These are phyloP conservation scores for Botrytis squamosa DNA, from an alignment of 2,329 filamentous ascomycete genomes.

Conservation along the genomic window DNA sequence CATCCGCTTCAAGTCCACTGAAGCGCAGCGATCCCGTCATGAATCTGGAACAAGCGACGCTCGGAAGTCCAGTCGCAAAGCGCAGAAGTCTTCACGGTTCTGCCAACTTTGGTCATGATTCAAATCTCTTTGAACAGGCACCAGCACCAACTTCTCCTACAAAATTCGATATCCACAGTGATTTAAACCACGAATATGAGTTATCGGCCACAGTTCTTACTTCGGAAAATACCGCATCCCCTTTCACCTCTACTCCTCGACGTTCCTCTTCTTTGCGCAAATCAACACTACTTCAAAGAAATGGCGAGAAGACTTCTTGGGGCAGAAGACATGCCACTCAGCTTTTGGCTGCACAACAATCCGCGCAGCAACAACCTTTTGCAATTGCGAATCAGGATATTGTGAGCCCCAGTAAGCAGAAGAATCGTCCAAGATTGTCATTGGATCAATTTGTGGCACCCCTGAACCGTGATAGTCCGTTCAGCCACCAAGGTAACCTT, in stretches of 20 bases:
- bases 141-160: conserved; percentile 44
- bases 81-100: conserved; percentile 81
- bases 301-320: conserved; percentile 65
- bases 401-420: conserved; percentile 56
- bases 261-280: conserved; percentile 76
- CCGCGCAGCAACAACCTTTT: conserved; percentile 30
- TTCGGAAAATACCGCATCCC: conserved; percentile 35
- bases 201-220: conserved; percentile 43
- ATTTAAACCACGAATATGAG: conserved; percentile 53
- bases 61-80: conserved; percentile 87
- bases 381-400: conserved; percentile 45
- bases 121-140: conserved; percentile 73
- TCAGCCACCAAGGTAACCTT: conserved; percentile 54
- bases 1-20: conserved; percentile 73
- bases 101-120: conserved; percentile 58
- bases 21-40: conserved; percentile 90
- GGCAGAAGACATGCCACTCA: conserved; percentile 58
- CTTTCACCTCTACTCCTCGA: conserved; percentile 56
- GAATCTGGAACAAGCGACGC: conserved; percentile 75
- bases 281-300: conserved; percentile 84
- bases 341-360: conserved; percentile 37
- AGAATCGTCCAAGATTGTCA: conserved; percentile 68
- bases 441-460: conserved; percentile 74
- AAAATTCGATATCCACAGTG: conserved; percentile 54
- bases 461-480: conserved; percentile 61